Evolutionary conservation across 345 rosid species (phyloP), one percentile per base, ranked within the genome.

Genomic region (Euphorbia pulcherrima): DNA sequence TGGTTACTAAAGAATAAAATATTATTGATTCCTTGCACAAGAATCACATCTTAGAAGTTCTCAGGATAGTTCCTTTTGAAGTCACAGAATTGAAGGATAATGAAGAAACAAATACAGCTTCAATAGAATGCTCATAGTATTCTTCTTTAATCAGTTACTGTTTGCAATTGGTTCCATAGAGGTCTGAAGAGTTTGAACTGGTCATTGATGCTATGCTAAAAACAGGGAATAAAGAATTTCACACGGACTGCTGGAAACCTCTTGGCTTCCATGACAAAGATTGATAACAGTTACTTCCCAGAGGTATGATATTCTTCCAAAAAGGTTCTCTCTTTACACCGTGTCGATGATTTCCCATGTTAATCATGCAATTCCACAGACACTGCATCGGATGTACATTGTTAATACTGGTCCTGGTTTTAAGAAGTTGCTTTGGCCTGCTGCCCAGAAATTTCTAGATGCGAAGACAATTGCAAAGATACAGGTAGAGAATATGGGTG

Each of bases 401-500:
- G 96, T 94, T 68, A 94, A 94, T 75, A 97, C 99, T 60, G 97
- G 97, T 67, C 81, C 97, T 63, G 97, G 90, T 60, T 94, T 94
- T 84, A 94, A 89, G 76, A 89, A 82, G 79, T 81, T 91, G 95
- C 95, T 94, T 73, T 94, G 96, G 99, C 99, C 97, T 75, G 92
- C 96, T 51, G 99, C 96, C 8, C 99, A 94, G 77, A 94, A 91
- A 64, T 83, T 89, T 83, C 93, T 94, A 60, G 99, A 94, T 72
- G 74, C 84, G 77, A 89, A 84, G 79, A 94, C 97, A 46, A 80
- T 89, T 16, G 72, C 87, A 61, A 94, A 94, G 84, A 94, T 91
- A 80, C 90, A 91, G 74, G 97, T 87, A 81, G 74, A 55, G 56
- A 54, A 76, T 62, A 71, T 68, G 11, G 39, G 50, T 75, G 70